Evolutionary conservation across 805 yeast species (phyloP).

Genomic region (Wickerhamomyces subpelliculosus): DNA sequence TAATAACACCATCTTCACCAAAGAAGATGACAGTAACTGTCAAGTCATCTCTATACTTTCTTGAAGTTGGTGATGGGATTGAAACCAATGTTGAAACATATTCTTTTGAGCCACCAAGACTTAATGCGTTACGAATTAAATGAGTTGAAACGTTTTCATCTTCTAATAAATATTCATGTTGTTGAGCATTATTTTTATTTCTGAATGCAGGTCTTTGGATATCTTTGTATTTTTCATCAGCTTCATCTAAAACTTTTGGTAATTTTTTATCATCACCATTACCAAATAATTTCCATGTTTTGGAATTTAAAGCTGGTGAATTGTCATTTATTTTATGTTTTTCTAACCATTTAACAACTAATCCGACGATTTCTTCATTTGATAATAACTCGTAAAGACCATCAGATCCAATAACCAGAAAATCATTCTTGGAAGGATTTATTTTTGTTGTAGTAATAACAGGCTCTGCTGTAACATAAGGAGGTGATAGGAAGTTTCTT

Average conservation of each 20-base stretch:
- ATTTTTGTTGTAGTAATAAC: conserved; percentile 78
- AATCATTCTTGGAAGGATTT: conserved; percentile 65
- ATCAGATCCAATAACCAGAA: conserved; percentile 88
- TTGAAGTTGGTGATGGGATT: conserved; percentile 85
- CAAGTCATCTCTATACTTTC: conserved; percentile 91
- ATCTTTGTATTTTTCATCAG: conserved; percentile 48
- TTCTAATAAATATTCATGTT: conserved; percentile 49
- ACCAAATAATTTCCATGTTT: conserved; percentile 14
- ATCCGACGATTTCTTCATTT: conserved; percentile 86
- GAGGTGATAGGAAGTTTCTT: conserved; percentile 74
- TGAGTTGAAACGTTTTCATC: conserved; percentile 92
- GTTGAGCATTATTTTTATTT: conserved; percentile 30
- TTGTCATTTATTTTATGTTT: conserved; percentile 41
- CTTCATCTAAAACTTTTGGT: conserved; percentile 59
- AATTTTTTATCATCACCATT: conserved; percentile 37
- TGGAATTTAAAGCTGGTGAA: conserved; percentile 9
- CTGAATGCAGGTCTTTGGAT: conserved; percentile 70
- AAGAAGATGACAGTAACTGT: conserved; percentile 95
- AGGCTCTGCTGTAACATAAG: conserved; percentile 96
- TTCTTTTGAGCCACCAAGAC: conserved; percentile 82
- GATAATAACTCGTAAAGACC: conserved; percentile 89
- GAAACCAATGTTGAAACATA: conserved; percentile 83
- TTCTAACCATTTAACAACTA: conserved; percentile 93
- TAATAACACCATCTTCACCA: conserved; percentile 41
- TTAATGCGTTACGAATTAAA: conserved; percentile 84